Evolutionary conservation across 2,329 filamentous ascomycete genomes (phyloP), one percentile per base, ranked within the genome.

Genomic region (Phoma sp.): DNA sequence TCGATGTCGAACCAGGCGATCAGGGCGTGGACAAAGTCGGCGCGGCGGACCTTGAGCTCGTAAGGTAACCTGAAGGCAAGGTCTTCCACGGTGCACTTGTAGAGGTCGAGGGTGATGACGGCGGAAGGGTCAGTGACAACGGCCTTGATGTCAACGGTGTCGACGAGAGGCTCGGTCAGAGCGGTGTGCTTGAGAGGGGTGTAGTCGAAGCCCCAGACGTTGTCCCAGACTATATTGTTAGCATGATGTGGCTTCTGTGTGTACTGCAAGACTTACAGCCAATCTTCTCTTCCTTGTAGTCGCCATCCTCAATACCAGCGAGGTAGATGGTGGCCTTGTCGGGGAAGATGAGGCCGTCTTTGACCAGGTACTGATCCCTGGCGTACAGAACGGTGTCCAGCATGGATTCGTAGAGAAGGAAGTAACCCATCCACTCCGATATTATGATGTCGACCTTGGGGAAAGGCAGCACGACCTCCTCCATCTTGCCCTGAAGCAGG

Each of bases 371-470:
- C 76, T 84, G 89, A 83, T 99, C 95, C 68, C 95, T 88, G 21
- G 95, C 95, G 74, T 97, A 98, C 55, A 99, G 85, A 43, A 99
- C 95, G 26, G 95, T 99, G 81, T 99, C 95, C 73, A 99, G 80
- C 95, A 99, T 99, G 85, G 86, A 91, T 86, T 99, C 95, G 80
- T 99, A 99, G 57, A 99, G 87, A 47, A 99, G 82, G 83, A 98
- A 98, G 82, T 99, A 99, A 28, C 95, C 95, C 95, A 99, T 99
- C 95, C 95, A 99, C 83, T 99, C 95, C 2, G 93, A 98, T 76
- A 99, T 96, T 80, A 99, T 99, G 75, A 99, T 99, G 74, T 99
- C 95, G 63, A 99, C 95, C 80, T 98, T 91, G 71, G 92, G 89
- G 78, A 90, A 96, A 17, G 95, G 95, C 59, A 99, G 83, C 72